A percentile compares a stretch with the other conserved stretches of the same genome.
phyloP scores from a whole-genome alignment of 2,329 filamentous ascomycete genomes.

The Dichotomopilus funicola region DNA sequence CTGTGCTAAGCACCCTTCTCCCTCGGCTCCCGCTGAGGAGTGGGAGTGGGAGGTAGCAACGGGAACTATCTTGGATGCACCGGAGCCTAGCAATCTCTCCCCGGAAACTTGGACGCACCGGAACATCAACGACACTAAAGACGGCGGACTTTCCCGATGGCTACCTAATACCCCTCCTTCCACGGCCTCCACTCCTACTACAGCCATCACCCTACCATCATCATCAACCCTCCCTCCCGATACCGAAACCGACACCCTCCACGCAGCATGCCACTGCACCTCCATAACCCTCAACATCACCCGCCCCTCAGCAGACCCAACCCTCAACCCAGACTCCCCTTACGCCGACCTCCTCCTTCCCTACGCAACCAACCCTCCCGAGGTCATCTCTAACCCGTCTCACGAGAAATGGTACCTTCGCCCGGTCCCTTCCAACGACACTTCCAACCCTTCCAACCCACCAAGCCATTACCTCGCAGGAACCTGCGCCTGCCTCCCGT shows the following conservation, averaged over 20 bases:
- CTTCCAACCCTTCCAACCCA: not conserved
- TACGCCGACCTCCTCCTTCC: conserved; percentile 50
- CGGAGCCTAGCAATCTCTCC: not conserved
- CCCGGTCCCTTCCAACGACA: not conserved
- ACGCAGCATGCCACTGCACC: conserved; percentile 41
- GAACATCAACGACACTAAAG: conserved; percentile 26
- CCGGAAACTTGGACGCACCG: not conserved
- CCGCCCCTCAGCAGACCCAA: conserved; percentile 44
- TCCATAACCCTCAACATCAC: conserved; percentile 51
- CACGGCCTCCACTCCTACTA: not conserved
- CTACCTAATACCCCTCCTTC: conserved; percentile 12
- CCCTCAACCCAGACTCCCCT: conserved; percentile 35
- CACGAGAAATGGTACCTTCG: conserved; percentile 57
- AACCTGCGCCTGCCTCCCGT: conserved; percentile 56
- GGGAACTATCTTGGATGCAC: conserved; percentile 27
- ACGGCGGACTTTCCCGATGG: conserved; percentile 34
- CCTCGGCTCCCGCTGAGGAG: not conserved
- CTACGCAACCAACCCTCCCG: conserved; percentile 31
- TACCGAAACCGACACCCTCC: conserved; percentile 8
- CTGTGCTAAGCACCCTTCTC: conserved; percentile 13
- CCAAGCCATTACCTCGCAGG: conserved; percentile 46
- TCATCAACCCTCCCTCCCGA: not conserved
- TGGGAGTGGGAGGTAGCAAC: conserved; percentile 34
- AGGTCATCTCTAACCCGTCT: conserved; percentile 34
- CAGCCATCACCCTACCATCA: not conserved